Percentiles rank a stretch among this genome's conserved stretches.
phyloP scores from a whole-genome alignment of 148 eudicot genomes.

The Persicaria maculosa region DNA sequence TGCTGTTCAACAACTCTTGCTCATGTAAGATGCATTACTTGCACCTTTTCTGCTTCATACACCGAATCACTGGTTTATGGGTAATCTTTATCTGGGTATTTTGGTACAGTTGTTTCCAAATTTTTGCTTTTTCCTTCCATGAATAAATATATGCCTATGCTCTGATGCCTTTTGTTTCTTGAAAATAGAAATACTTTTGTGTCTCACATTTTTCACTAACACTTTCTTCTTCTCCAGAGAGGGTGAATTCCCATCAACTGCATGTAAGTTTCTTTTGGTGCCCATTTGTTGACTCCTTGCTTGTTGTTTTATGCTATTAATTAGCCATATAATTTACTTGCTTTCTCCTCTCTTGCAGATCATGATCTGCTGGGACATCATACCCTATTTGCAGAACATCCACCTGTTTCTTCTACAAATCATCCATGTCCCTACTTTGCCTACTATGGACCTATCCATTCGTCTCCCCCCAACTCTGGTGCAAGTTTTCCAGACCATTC shows the following conservation, averaged over 20 bases:
- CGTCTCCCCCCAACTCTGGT: slow-evolving; percentile 51
- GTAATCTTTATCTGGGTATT: neutral
- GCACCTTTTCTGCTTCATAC: slow-evolving; percentile 2
- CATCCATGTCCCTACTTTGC: slow-evolving; percentile 88
- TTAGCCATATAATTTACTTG: neutral
- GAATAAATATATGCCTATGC: neutral
- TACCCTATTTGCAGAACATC: slow-evolving; percentile 66
- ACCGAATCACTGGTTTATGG: neutral
- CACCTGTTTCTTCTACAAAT: slow-evolving; percentile 63
- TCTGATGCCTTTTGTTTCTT: neutral
- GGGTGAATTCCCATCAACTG: slow-evolving; percentile 52
- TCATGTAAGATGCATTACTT: neutral
- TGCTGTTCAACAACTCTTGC: neutral
- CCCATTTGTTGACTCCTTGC: neutral
- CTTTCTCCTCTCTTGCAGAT: slow-evolving; percentile 35
- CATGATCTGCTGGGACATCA: slow-evolving; percentile 81
- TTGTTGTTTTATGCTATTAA: neutral
- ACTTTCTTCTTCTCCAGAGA: slow-evolving; percentile 43
- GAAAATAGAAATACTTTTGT: neutral
- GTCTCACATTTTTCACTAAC: neutral
- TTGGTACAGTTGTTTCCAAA: neutral
- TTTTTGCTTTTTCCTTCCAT: slow-evolving; percentile 1
- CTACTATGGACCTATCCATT: slow-evolving; percentile 64
- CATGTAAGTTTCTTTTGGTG: slow-evolving; percentile 48
- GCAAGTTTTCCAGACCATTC: slow-evolving; percentile 49